Base-by-base conservation (phyloP, 2,329 filamentous ascomycete genomes). In the Aureobasidium zeae region DNA sequence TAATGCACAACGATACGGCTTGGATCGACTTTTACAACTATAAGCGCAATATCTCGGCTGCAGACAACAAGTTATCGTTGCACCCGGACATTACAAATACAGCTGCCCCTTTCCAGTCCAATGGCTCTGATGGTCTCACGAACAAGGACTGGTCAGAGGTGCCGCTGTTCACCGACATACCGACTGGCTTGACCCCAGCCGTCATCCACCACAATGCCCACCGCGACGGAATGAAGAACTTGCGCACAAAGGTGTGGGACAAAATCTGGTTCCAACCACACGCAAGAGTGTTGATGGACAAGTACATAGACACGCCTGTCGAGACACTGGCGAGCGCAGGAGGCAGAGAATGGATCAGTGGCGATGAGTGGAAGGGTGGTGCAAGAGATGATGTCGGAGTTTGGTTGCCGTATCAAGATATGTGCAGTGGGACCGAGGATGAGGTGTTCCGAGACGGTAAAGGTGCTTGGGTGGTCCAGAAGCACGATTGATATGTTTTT, bases 251-350 rank as follows among this genome's bases (percentile, higher is more conserved):
- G 7, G 38, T 44, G 16, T 51, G 49, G 49, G 26, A 44, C 7
- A 34, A 41, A 16, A 45, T 47, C 4, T 51, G 49, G 49, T 49
- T 42, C 26, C 45, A 47, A 7, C 44, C 38, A 2, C 47, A 50
- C 33, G 45, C 45, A 19, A 46, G 50, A 10, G 41, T 35, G 11
- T 35, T 52, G 12, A 36, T 48, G 32, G 46, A 48, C 12, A 41
- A 34, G 4, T 39, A 36, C 6, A 45, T 49, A 25, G 47, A 51
- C 32, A 32, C 48, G 7, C 48, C 48, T 5, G 39, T 48, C 5
- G n/a, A 41, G 13, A 52, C 55, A 12, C 39, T 58, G 11, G 56
- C 65, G 5, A 55, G 61, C 20, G 59, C 63, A 2, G 63, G 66
- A 1, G 39, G 39, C 12, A 63, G 66, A 2, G 19, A 43, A 12